These are phyloP conservation scores for Curvularia sp. DNA, from an alignment of 2,329 filamentous ascomycete species.

Conservation along the genomic window DNA sequence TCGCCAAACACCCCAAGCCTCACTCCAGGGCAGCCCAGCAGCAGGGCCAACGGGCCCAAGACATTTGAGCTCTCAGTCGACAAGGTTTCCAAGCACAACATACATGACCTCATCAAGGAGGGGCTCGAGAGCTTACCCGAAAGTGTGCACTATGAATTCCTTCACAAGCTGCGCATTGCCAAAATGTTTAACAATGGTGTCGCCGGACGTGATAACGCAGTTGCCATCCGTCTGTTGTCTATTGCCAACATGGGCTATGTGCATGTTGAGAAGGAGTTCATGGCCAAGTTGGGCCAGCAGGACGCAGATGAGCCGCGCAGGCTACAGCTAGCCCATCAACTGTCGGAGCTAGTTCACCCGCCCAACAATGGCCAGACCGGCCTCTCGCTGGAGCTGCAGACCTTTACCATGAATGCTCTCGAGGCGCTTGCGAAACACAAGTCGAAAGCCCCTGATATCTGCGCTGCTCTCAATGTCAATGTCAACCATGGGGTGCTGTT, in stretches of 20 bases:
- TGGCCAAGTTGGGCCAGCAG: conserved; percentile 83
- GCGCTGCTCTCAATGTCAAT: conserved; percentile 89
- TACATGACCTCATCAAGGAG: conserved; percentile 54
- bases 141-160: conserved; percentile 79
- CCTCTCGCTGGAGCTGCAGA: conserved; percentile 79
- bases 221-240: conserved; percentile 83
- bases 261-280: conserved; percentile 80
- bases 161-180: conserved; percentile 83
- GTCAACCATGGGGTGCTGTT: conserved; percentile 96
- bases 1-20: conserved; percentile 58
- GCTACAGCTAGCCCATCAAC: conserved; percentile 88
- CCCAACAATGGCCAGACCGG: conserved; percentile 71
- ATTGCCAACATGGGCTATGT: conserved; percentile 93
- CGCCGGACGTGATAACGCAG: conserved; percentile 73
- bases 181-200: conserved; percentile 74
- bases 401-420: conserved; percentile 79
- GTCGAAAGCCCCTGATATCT: conserved; percentile 78
- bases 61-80: conserved; percentile 67
- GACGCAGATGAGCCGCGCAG: conserved; percentile 89
- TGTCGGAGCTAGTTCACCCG: conserved; percentile 89
- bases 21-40: conserved; percentile 46
- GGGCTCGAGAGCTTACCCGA: conserved; percentile 69
- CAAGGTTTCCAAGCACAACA: conserved; percentile 53
- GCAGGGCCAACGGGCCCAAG: conserved; percentile 45
- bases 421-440: conserved; percentile 86